These are phyloP conservation scores for Bruguiera sexangula DNA, from an alignment of 345 rosid species.

Conservation along the genomic window DNA sequence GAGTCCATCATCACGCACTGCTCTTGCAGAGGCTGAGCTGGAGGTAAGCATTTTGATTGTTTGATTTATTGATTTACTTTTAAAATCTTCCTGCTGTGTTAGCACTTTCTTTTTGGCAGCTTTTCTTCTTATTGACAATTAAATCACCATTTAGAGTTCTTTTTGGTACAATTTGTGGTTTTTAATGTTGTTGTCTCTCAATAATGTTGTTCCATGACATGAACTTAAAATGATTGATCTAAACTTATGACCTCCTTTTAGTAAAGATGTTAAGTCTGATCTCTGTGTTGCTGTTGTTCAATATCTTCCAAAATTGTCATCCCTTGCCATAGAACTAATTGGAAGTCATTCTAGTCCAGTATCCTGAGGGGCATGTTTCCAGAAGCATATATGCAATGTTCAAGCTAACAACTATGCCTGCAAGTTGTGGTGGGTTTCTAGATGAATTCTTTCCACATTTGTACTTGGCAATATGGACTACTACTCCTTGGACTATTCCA, in stretches of 20 bases:
- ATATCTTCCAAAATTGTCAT: constrained; percentile 14
- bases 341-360: constrained; percentile 41
- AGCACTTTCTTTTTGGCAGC: background rate
- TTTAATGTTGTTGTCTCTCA: background rate
- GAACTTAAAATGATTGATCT: background rate
- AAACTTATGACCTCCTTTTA: constrained; percentile 3
- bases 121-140: constrained; percentile 1
- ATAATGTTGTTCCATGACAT: too few species aligned
- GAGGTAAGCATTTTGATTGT: constrained; percentile 50
- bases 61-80: background rate
- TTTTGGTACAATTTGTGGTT: background rate
- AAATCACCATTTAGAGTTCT: background rate
- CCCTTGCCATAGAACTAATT: constrained; percentile 1
- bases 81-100: background rate
- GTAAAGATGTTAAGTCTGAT: background rate
- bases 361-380: constrained; percentile 94
- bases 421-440: constrained; percentile 37
- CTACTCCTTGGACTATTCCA: constrained; percentile 96
- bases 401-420: constrained; percentile 45
- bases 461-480: constrained; percentile 87
- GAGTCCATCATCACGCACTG: constrained; percentile 97
- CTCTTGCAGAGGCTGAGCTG: constrained; percentile 98
- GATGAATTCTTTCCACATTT: constrained; percentile 72
- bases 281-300: background rate
- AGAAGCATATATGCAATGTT: constrained; percentile 85